phyloP scores from a whole-genome alignment of 345 rosid genomes.

The Carallia pectinifolia region DNA sequence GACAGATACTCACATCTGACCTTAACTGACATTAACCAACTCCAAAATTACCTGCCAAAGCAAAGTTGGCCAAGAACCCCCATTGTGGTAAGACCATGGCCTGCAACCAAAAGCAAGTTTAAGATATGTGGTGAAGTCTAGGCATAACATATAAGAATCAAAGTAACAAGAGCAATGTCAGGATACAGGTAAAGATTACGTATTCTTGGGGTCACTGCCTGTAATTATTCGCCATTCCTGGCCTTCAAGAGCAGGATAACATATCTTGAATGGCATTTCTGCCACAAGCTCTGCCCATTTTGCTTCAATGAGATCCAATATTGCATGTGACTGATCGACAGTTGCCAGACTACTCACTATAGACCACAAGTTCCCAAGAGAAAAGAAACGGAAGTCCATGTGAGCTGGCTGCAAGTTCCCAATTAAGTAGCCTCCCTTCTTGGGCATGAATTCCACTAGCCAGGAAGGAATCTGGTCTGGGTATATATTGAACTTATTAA shows the following conservation, averaged over 20 bases:
- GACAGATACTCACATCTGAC: neutral
- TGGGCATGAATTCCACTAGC: slow-evolving; percentile 84
- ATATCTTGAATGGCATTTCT: slow-evolving; percentile 81
- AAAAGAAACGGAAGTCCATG: slow-evolving; percentile 94
- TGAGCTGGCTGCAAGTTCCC: slow-evolving; percentile 96
- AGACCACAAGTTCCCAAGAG: slow-evolving; percentile 89
- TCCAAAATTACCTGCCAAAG: slow-evolving; percentile 84
- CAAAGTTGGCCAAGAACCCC: slow-evolving; percentile 93
- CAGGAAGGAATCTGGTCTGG: slow-evolving; percentile 91
- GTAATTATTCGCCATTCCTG: slow-evolving; percentile 87
- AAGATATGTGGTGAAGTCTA: slow-evolving; percentile 10
- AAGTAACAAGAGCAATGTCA: neutral
- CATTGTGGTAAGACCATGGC: slow-evolving; percentile 97
- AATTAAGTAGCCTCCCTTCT: slow-evolving; percentile 70
- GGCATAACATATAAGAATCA: neutral
- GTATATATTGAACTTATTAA: slow-evolving; percentile 88
- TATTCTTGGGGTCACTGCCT: slow-evolving; percentile 92
- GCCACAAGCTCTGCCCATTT: slow-evolving; percentile 84
- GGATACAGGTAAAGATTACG: slow-evolving; percentile 40
- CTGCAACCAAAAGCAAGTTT: slow-evolving; percentile 45
- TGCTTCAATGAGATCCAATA: slow-evolving; percentile 76
- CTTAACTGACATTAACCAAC: slow-evolving; percentile 1
- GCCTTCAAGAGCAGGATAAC: slow-evolving; percentile 83
- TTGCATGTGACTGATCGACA: slow-evolving; percentile 77
- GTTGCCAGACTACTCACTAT: slow-evolving; percentile 70